These are phyloP conservation scores for Saccharum officinarum DNA, from an alignment of 176 grass and related monocot genomes.

Conservation along the genomic window DNA sequence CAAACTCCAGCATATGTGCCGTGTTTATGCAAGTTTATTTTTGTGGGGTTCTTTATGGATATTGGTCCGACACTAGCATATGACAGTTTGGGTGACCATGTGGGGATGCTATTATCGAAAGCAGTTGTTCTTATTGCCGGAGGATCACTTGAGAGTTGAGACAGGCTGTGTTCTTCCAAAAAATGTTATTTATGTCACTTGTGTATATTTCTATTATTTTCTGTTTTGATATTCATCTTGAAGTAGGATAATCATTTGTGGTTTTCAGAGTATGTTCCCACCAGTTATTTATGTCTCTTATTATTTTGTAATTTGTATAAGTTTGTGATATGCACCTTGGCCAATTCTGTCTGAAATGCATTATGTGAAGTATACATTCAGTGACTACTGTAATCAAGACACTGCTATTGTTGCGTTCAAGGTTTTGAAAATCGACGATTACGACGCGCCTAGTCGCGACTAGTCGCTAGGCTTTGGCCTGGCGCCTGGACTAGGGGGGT, in stretches of 20 bases:
- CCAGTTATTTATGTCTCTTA: neutral
- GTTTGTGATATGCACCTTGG: neutral
- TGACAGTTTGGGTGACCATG: neutral
- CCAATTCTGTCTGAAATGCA: constrained; percentile 28
- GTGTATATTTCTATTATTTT: neutral
- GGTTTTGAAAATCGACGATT: too few relatives aligned
- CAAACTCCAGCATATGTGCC: neutral
- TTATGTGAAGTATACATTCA: neutral
- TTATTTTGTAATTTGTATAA: neutral
- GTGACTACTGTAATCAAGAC: neutral
- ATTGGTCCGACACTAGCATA: neutral
- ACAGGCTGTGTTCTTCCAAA: neutral
- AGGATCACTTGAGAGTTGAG: neutral
- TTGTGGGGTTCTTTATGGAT: neutral
- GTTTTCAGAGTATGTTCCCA: neutral
- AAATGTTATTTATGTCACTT: neutral
- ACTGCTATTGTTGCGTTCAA: neutral
- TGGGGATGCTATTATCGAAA: neutral
- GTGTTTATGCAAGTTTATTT: neutral
- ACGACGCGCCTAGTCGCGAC: too few relatives aligned
- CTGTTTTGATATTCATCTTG: neutral
- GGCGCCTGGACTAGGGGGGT: too few relatives aligned
- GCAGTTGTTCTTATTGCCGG: neutral
- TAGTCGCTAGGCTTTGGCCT: too few relatives aligned
- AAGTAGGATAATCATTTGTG: neutral